These are phyloP conservation scores for Camptophora hylomeconis DNA, from an alignment of 2,329 filamentous ascomycete genomes.

Conservation along the genomic window DNA sequence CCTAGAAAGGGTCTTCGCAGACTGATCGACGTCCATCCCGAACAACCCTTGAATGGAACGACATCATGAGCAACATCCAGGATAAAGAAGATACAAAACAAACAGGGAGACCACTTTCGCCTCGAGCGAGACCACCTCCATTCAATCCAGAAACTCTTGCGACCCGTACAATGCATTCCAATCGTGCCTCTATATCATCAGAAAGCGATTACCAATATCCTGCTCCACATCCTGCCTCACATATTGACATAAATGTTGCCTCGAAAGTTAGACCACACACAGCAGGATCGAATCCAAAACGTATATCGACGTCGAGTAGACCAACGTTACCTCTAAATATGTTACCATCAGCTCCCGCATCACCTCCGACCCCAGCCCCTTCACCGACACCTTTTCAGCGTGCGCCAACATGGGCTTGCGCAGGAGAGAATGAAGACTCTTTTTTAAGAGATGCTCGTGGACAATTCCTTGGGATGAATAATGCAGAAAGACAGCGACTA, in stretches of 20 bases:
- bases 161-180: slow-evolving; percentile 7
- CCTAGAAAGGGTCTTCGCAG: no score
- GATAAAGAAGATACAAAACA: slow-evolving; percentile 1
- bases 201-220: slow-evolving; percentile 22
- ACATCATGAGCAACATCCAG: slow-evolving; percentile 2
- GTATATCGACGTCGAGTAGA: slow-evolving; percentile 16
- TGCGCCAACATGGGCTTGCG: slow-evolving; percentile 35
- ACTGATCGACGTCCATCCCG: no score
- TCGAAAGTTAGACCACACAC: slow-evolving; percentile 21
- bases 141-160: slow-evolving; percentile 14
- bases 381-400: slow-evolving; percentile 51
- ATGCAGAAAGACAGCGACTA: slow-evolving; percentile 64
- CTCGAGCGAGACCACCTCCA: slow-evolving; percentile 8
- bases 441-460: slow-evolving; percentile 67
- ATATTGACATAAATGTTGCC: slow-evolving; percentile 20
- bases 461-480: slow-evolving; percentile 66
- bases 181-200: slow-evolving; percentile 19
- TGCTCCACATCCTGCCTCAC: slow-evolving; percentile 20
- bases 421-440: slow-evolving; percentile 60
- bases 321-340: slow-evolving; percentile 45
- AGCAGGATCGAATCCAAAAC: slow-evolving; percentile 17
- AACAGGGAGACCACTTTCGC: slow-evolving; percentile 13
- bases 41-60: neutral
- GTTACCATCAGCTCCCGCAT: slow-evolving; percentile 51
- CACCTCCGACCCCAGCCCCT: slow-evolving; percentile 54